phyloP scores from a whole-genome alignment of 208 protist genomes.

The Acanthamoeba culbertsoni region DNA sequence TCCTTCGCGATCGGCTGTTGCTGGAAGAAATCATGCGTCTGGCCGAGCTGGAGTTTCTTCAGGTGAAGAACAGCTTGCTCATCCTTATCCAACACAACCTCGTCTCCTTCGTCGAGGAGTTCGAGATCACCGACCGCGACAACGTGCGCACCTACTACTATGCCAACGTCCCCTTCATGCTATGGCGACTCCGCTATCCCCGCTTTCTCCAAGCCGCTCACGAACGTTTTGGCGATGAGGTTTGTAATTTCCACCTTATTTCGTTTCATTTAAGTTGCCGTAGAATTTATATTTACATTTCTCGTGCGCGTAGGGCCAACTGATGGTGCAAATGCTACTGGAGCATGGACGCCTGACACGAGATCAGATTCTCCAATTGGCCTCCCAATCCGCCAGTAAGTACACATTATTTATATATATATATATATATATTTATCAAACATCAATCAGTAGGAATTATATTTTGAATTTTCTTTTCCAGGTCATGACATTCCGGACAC shows the following conservation, averaged over 20 bases:
- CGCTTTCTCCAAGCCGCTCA: background rate
- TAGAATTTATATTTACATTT: background rate
- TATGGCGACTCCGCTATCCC: background rate
- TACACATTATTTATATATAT: no score
- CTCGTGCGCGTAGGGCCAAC: background rate
- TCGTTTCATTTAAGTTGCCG: background rate
- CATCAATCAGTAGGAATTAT: no score
- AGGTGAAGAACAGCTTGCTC: constrained; percentile 46
- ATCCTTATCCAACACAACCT: constrained; percentile 48
- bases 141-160: constrained; percentile 12
- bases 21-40: background rate
- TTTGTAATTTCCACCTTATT: background rate
- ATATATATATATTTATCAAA: no score
- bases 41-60: background rate
- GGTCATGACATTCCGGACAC: background rate
- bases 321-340: constrained; percentile 19
- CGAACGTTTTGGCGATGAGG: background rate
- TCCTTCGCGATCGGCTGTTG: background rate
- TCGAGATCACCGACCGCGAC: background rate
- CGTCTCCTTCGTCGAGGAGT: constrained; percentile 45
- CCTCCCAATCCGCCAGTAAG: background rate
- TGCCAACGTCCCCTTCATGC: background rate
- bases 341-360: constrained; percentile 27
- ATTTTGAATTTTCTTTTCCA: no score
- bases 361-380: background rate